A percentile compares a stretch with the other conserved stretches of the same genome.
These are phyloP conservation scores for Fusarium pininemorale DNA, from an alignment of 2,329 filamentous ascomycete genomes.

Conservation along the genomic window DNA sequence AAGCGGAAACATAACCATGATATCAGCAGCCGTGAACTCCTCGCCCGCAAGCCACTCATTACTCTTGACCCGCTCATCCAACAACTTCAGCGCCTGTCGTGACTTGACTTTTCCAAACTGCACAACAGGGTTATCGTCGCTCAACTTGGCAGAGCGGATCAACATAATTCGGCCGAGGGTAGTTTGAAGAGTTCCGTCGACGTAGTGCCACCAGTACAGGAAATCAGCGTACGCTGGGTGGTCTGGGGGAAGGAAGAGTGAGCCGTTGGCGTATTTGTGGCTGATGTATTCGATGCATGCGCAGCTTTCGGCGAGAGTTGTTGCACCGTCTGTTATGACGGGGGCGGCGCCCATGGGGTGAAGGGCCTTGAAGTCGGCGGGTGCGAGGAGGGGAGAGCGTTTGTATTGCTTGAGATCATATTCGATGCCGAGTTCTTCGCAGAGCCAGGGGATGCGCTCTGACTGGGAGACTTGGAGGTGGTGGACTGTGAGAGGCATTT, in stretches of 20 bases:
- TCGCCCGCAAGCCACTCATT: conserved; percentile 67
- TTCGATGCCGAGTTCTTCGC: conserved; percentile 68
- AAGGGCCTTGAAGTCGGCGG: conserved; percentile 34
- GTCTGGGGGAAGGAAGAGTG: conserved; percentile 55
- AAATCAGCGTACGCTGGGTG: conserved; percentile 66
- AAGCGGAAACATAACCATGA: conserved; percentile 69
- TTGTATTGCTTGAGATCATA: conserved; percentile 51
- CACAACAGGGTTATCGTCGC: conserved; percentile 38
- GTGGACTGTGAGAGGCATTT: conserved; percentile 54
- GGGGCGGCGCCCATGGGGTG: conserved; percentile 66
- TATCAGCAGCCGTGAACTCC: conserved; percentile 71
- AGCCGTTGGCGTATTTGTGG: conserved; percentile 60
- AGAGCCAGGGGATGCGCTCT: conserved; percentile 71
- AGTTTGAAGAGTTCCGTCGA: conserved; percentile 56
- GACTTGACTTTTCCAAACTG: conserved; percentile 48
- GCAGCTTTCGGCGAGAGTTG: conserved; percentile 65
- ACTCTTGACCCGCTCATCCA: conserved; percentile 59
- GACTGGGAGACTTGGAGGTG: conserved; percentile 69
- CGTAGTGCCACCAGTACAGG: conserved; percentile 72
- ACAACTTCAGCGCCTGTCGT: conserved; percentile 53
- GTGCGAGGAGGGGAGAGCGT: conserved; percentile 30
- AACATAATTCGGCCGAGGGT: conserved; percentile 50
- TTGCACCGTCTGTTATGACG: conserved; percentile 64
- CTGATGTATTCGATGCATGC: conserved; percentile 71
- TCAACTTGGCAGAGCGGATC: conserved; percentile 33